These are phyloP conservation scores for Dactylellina parvicollis DNA, from an alignment of 2,329 filamentous ascomycete genomes.

Conservation along the genomic window DNA sequence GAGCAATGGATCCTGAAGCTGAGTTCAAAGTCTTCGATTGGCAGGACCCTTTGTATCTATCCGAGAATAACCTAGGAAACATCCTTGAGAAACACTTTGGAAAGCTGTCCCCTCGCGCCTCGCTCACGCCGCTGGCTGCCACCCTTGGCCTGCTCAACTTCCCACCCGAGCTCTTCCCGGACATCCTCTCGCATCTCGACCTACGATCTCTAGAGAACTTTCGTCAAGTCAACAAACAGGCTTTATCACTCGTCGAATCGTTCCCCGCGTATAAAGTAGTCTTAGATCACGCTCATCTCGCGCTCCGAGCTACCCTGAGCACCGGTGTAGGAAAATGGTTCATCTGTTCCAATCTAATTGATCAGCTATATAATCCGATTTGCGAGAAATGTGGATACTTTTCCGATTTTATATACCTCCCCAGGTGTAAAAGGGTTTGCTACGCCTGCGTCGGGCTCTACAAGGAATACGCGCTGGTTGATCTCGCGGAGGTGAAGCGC, in stretches of 20 bases:
- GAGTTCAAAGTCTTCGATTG: neutral
- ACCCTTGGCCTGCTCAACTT: neutral
- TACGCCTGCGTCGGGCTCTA: neutral
- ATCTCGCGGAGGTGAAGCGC: neutral
- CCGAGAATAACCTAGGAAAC: neutral
- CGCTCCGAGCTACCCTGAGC: neutral
- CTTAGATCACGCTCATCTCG: neutral
- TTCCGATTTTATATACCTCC: neutral
- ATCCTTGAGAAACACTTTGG: neutral
- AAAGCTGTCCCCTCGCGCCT: neutral
- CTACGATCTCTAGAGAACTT: neutral
- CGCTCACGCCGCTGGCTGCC: neutral
- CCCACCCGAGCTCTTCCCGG: neutral
- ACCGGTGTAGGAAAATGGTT: neutral
- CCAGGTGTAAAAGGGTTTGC: neutral
- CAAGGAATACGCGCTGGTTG: neutral
- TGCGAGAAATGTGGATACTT: neutral
- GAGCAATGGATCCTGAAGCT: too few relatives aligned
- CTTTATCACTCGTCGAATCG: neutral
- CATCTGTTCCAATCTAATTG: neutral
- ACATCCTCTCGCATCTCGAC: neutral
- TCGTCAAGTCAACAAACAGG: neutral
- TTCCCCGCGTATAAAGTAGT: neutral
- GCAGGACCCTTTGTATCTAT: neutral
- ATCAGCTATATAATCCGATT: neutral